Evolutionary conservation across 2,329 filamentous ascomycete species (phyloP).

Genomic region (Neonectria neomacrospora): DNA sequence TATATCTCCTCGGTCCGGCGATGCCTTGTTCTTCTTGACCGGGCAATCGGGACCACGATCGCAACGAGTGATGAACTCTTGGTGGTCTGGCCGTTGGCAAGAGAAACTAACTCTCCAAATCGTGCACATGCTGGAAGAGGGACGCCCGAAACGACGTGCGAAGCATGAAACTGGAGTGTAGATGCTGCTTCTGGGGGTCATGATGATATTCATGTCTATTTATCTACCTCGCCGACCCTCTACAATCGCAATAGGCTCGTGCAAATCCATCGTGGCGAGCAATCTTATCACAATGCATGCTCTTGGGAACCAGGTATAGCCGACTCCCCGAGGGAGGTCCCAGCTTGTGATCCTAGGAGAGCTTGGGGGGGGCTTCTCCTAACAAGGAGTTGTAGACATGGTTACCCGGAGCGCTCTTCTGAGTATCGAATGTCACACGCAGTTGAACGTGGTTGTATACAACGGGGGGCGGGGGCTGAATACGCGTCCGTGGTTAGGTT

Average conservation of each 20-base stretch:
- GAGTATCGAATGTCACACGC: background rate
- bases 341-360: constrained; percentile 1
- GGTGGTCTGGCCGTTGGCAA: constrained; percentile 15
- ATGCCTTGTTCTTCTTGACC: constrained; percentile 17
- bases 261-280: background rate
- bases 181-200: background rate
- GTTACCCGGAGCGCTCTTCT: background rate
- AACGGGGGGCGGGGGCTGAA: background rate
- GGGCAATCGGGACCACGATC: constrained; percentile 22
- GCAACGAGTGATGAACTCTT: constrained; percentile 17
- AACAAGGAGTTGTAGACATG: background rate
- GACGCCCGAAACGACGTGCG: background rate
- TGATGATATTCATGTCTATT: constrained; percentile 6
- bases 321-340: background rate
- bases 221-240: constrained; percentile 1
- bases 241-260: background rate
- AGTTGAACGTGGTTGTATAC: background rate
- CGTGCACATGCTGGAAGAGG: constrained; percentile 19
- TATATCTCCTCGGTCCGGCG: constrained; percentile 21
- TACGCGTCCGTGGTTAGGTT: constrained; percentile 1
- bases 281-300: background rate
- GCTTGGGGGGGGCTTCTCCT: constrained; percentile 5
- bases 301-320: constrained; percentile 3
- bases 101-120: constrained; percentile 23
- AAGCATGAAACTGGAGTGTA: constrained; percentile 6